phyloP scores from a whole-genome alignment of 495 filamentous ascomycete genomes.

The Aspergillus bertholletiae region DNA sequence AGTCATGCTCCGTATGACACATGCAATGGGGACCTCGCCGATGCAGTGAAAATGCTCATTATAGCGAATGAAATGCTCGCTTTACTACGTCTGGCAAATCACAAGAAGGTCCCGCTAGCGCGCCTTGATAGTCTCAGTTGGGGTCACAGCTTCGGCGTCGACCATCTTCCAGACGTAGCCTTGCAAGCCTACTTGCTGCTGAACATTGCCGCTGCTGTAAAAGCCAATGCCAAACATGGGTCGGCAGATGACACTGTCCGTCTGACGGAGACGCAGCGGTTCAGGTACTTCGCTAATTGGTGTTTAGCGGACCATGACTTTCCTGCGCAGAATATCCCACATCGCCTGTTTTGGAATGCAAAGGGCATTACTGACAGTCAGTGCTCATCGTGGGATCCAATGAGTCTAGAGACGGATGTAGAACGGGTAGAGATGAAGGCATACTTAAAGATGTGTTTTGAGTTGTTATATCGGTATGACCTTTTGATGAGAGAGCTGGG shows the following conservation, averaged over 20 bases:
- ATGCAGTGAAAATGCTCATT: constrained; percentile 7
- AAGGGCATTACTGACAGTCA: neutral
- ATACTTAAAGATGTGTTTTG: neutral
- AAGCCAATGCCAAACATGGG: neutral
- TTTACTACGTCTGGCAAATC: neutral
- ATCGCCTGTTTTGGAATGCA: neutral
- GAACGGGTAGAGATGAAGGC: neutral
- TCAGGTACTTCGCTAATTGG: neutral
- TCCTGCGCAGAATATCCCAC: constrained; percentile 1
- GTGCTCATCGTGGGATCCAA: neutral
- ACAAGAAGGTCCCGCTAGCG: neutral
- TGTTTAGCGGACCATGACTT: neutral
- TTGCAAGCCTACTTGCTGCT: neutral
- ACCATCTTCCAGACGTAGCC: neutral
- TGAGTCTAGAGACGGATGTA: neutral
- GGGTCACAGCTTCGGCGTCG: constrained; percentile 3
- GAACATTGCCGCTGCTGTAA: neutral
- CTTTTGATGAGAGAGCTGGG: neutral
- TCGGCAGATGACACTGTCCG: neutral
- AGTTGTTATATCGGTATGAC: neutral
- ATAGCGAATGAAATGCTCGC: neutral
- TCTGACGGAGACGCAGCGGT: neutral
- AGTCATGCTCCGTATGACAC: neutral
- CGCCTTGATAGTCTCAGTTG: neutral
- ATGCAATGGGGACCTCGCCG: neutral